Evolutionary conservation across 2,329 filamentous ascomycete species (phyloP), one percentile per base, ranked within the genome.

Genomic region (Cladosporium sp.): DNA sequence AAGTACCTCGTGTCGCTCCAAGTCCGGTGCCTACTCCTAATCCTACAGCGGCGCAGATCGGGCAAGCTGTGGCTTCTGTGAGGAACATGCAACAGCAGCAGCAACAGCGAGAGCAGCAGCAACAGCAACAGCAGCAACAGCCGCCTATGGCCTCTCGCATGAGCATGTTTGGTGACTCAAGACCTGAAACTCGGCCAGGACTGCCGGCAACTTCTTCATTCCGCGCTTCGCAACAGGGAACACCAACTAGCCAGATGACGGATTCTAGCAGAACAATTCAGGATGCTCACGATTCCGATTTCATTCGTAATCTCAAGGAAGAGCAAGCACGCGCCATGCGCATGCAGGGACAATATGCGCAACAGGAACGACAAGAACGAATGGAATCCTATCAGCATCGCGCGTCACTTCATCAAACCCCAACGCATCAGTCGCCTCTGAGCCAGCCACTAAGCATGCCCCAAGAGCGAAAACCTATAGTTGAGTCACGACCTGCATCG

Each of bases 241-340:
- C 66, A 65, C 32, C 69, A 69, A 51, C 65, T 66, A 16, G 67
- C 51, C 71, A 71, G 58, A 67, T 69, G 66, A 69, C 67, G 66
- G 61, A 39, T 16, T 63, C 58, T 32, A 66, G 61, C 67, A 63
- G 39, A 25, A 66, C 32, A 28, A 43, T 43, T 48, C 63, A 28
- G 32, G 54, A 46, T 62, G 67, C 67, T 14, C 65, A 65, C 18
- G 71, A 73, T 62, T 66, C 68, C 4, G 63, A 70, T 16, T 73
- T 66, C 63, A 69, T 76, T 25, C 67, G 68, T 23, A 70, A 68
- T 25, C 63, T 77, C 23, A 64, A 68, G 30, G 69, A 73, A 30
- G 74, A 78, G 63, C 75, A 75, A 64, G 72, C 75, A 46, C 69
- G 71, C 23, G 76, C 76, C 4, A 67, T 76, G 16, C 68, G 70